Evolutionary conservation across 2,329 filamentous ascomycete species (phyloP), one percentile per base, ranked within the genome.

Genomic region (Cladosporium sp.): DNA sequence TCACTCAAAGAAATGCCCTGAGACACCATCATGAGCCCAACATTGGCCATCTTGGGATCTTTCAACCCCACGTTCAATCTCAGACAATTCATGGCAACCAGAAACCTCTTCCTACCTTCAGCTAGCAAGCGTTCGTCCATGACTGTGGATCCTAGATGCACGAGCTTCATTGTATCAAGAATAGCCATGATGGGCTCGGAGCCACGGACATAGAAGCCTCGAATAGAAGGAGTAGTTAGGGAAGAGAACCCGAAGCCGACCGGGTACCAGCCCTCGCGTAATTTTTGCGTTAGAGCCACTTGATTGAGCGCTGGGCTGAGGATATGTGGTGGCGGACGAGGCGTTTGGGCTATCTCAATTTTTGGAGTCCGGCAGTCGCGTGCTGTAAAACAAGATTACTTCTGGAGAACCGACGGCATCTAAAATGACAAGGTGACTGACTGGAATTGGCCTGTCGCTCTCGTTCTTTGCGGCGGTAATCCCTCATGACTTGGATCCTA

Each of bases 161-260:
- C 16, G n/a, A 48, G 45, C n/a, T 48, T 48, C 36, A 40, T 40
- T 13, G 45, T 39, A 16, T 48, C 45, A 8, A 48, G 36, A 13
- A 48, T 32, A 16, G 45, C 45, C n/a, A 40, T 36, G 12, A 48
- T 35, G 13, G 45, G 45, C 2, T 7, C 36, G 20, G 35, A 48
- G 22, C 36, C 38, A 7, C 45, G 15, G 7, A 40, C 36, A 9
- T 9, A 13, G 22, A 36, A 48, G 15, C 45, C 38, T 15, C 45
- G 29, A 12, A 48, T 35, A 11, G n/a, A 19, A 2, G 18, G 13
- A 12, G 45, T 36, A 7, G 38, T 36, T 8, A 48, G 5, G 32
- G 36, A 39, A 13, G 45, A 48, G n/a, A 40, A 48, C n/a, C 45
- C 45, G 13, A 40, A 40, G 18, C 36, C 45, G 4, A 48, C 20